Percentiles rank a stretch among this genome's conserved stretches.
These are phyloP conservation scores for Cucumis melo DNA, from an alignment of 306 rosid species.

Conservation along the genomic window DNA sequence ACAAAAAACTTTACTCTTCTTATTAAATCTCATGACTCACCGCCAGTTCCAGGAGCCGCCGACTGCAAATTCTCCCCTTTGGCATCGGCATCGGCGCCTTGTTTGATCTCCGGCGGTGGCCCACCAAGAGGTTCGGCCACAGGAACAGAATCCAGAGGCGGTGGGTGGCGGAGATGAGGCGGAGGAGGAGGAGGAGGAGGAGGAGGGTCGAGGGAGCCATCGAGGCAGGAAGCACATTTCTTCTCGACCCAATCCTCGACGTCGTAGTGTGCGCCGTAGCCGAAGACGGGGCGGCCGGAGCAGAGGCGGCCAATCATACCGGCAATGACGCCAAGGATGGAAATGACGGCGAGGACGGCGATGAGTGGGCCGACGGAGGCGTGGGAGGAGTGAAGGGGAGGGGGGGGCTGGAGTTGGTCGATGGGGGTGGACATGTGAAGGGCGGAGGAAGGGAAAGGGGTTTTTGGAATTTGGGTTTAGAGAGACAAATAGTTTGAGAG, in stretches of 20 bases:
- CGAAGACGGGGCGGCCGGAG: slow-evolving; percentile 68
- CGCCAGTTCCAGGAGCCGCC: not conserved
- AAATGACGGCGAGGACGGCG: slow-evolving; percentile 57
- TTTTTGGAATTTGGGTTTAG: not conserved
- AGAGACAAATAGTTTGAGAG: not conserved
- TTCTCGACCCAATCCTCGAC: slow-evolving; percentile 65
- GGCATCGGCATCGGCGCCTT: slow-evolving; percentile 6
- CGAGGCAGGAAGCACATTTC: slow-evolving; percentile 73
- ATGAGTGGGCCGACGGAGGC: slow-evolving; percentile 75
- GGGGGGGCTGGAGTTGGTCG: slow-evolving; percentile 32
- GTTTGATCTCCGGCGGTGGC: slow-evolving; percentile 26
- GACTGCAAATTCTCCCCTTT: not conserved
- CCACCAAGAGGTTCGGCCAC: slow-evolving; percentile 14
- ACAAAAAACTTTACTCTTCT: not conserved
- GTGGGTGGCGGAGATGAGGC: slow-evolving; percentile 5
- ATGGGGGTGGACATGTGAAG: slow-evolving; percentile 31
- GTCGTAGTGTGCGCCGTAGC: slow-evolving; percentile 44
- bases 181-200: slow-evolving; percentile 18
- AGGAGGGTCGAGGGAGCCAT: slow-evolving; percentile 40
- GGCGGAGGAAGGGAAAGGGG: not conserved
- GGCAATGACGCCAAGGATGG: slow-evolving; percentile 57
- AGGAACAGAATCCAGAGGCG: slow-evolving; percentile 1
- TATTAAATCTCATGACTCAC: not conserved
- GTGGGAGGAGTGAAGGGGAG: slow-evolving; percentile 32
- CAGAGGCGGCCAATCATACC: slow-evolving; percentile 81